Base-by-base conservation (phyloP, 2,329 filamentous ascomycete species). In the Neofusicoccum cordaticola region DNA sequence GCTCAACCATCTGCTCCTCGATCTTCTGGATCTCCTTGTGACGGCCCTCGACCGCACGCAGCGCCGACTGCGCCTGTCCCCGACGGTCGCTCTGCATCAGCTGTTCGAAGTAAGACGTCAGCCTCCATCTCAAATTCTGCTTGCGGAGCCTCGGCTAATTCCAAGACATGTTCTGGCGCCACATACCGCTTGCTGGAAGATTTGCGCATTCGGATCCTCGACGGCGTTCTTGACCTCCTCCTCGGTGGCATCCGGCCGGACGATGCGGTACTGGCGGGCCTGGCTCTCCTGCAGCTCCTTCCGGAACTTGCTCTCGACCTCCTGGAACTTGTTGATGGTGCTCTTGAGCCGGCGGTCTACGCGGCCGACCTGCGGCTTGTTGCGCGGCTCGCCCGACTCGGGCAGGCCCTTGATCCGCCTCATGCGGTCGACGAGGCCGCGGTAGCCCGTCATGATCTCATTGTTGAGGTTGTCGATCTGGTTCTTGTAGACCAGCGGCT, bases 21-120 rank as follows among this genome's bases (percentile, higher is more conserved):
- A 98, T 97, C 84, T 96, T 94, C 79, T 93, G 87, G 70, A 99
- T 90, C 47, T 91, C 93, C 61, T 87, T 87, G 77, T 97, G 93
- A 69, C 95, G 90, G 73, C 91, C 87, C 77, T 90, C 86, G 41
- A 96, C 92, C 69, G 92, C 92, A 70, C 86, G 86, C 64, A 96
- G 84, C 41, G 92, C 92, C 42, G 88, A 87, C 68, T 90, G 88
- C 47, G 92, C 91, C 77, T 96, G 90, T 57, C 92, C 91, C 74
- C 88, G 87, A 73, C 92, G 89, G 78, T 90, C 90, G 75, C 88
- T 91, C 80, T 89, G 87, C 82, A 96, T 86, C 72, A 97, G 84
- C 82, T 85, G 73, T 8, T 45, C 8, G 34, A 44, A 35, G 39
- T 15, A 44, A 48, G 17, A 44, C 61, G 27, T 66, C 45, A 64